Percentiles rank a stretch among this genome's conserved stretches.
These are phyloP conservation scores for Rasamsonia emersonii DNA, from an alignment of 2,329 filamentous ascomycete genomes.

Conservation along the genomic window DNA sequence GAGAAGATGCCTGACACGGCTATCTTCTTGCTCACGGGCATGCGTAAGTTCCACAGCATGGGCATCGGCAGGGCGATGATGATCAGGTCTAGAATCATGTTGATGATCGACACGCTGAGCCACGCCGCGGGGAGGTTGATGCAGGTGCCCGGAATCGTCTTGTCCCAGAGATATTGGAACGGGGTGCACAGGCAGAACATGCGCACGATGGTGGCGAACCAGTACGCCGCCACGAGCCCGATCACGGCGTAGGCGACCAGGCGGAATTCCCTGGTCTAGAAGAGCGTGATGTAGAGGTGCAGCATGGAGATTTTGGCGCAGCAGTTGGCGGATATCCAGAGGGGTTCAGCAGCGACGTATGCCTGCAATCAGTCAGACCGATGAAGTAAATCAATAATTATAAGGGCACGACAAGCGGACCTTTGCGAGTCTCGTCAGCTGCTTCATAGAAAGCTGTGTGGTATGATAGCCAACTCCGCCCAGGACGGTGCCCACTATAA, in stretches of 20 bases:
- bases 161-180: neutral
- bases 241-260: neutral
- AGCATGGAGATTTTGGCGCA: slow-evolving; percentile 1
- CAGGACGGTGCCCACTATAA: no score
- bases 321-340: neutral
- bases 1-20: slow-evolving; percentile 1
- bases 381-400: no score
- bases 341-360: no score
- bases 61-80: slow-evolving; percentile 1
- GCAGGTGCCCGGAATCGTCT: neutral
- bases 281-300: neutral
- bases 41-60: slow-evolving; percentile 3
- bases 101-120: neutral
- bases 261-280: neutral
- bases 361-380: no score
- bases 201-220: slow-evolving; percentile 1
- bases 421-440: no score
- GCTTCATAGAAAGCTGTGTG: no score
- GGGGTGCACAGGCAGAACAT: slow-evolving; percentile 1
- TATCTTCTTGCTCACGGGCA: slow-evolving; percentile 2
- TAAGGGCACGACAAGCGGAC: no score
- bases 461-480: no score
- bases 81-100: slow-evolving; percentile 1
- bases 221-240: neutral
- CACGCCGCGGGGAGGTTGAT: slow-evolving; percentile 1